Evolutionary conservation across 1,139 yeast species (phyloP).

Genomic region (Geotrichum bryndzae): DNA sequence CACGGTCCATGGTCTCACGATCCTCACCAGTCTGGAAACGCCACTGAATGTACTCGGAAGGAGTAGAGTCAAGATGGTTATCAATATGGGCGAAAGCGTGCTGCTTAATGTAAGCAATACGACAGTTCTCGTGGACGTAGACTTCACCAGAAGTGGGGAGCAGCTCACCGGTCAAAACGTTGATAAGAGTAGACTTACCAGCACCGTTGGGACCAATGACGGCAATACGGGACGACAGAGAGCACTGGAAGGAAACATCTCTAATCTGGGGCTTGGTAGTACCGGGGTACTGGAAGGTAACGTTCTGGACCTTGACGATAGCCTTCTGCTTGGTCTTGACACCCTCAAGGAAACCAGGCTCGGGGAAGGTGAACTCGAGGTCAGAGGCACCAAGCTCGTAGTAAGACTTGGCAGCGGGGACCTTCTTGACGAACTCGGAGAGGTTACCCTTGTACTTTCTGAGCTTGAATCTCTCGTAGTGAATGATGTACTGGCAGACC

Average conservation of each 20-base stretch:
- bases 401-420: conserved; percentile 98
- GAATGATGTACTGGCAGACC: conserved; percentile 95
- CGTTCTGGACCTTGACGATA: conserved; percentile 92
- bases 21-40: conserved; percentile 99
- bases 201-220: conserved; percentile 99
- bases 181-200: conserved; percentile 97
- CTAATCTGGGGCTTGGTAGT: conserved; percentile 88
- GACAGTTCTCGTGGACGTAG: conserved; percentile 98
- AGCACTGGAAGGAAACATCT: conserved; percentile 95
- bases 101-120: conserved; percentile 99
- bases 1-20: conserved; percentile 99
- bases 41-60: conserved; percentile 99
- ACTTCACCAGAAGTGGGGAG: conserved; percentile 97
- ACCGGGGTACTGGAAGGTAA: conserved; percentile 99
- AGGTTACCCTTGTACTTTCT: conserved; percentile 99
- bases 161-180: conserved; percentile 98
- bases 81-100: conserved; percentile 99
- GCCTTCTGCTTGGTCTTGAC: conserved; percentile 99
- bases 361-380: conserved; percentile 94
- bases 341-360: conserved; percentile 99
- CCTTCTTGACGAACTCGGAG: conserved; percentile 95
- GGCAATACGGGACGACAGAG: conserved; percentile 98
- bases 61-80: conserved; percentile 97
- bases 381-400: conserved; percentile 98
- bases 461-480: conserved; percentile 99